These are phyloP conservation scores for Rhazya stricta DNA, from an alignment of 257 asterid genomes.

Conservation along the genomic window DNA sequence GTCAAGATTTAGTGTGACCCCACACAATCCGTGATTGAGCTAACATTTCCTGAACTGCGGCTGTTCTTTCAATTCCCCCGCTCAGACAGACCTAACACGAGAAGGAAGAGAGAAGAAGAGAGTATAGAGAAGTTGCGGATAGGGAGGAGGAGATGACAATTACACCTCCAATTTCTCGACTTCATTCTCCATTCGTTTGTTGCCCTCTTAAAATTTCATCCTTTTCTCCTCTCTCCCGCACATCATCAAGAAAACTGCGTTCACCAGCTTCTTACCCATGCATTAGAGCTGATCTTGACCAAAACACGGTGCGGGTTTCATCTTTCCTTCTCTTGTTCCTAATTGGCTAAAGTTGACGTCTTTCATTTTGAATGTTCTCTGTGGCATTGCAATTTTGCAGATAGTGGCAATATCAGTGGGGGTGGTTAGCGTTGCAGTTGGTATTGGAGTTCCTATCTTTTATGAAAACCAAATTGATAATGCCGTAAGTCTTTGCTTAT, in stretches of 20 bases:
- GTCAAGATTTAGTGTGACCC: conserved; percentile 27
- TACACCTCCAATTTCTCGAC: conserved; percentile 51
- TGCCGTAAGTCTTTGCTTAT: conserved; percentile 49
- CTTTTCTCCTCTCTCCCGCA: conserved; percentile 33
- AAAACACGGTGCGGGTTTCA: conserved; percentile 52
- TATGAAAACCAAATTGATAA: conserved; percentile 81
- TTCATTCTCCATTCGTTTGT: conserved; percentile 51
- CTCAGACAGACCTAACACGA: conserved; percentile 2
- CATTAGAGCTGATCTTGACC: conserved; percentile 89
- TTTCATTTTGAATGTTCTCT: not conserved
- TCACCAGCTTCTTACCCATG: conserved; percentile 55
- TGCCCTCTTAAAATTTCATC: conserved; percentile 46
- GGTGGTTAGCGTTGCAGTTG: conserved; percentile 69
- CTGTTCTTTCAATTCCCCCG: conserved; percentile 6
- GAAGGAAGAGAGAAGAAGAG: conserved; percentile 5
- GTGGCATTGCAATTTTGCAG: conserved; percentile 34
- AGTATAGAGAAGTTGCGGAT: not conserved
- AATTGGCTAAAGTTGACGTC: not conserved
- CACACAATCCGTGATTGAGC: conserved; percentile 32
- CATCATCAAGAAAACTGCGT: conserved; percentile 32
- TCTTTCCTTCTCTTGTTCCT: not conserved
- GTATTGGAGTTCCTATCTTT: conserved; percentile 91
- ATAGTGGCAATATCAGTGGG: conserved; percentile 82
- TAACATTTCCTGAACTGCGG: not conserved
- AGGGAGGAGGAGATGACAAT: conserved; percentile 28